Conservation (phyloP, 805 yeast genomes). For the Kazachstania viticola region DNA sequence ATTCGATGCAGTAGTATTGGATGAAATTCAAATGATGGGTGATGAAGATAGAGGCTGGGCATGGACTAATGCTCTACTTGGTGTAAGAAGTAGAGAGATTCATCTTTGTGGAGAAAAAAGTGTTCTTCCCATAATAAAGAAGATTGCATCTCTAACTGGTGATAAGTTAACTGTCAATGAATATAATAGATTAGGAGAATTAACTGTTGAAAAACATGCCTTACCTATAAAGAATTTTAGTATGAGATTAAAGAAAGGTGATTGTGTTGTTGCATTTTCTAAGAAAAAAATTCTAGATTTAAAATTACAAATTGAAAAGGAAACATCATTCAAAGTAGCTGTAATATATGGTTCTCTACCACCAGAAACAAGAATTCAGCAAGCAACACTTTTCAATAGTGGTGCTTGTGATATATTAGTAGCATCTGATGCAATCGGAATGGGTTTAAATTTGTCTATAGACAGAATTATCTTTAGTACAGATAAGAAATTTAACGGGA, state of each 20-base stretch:
- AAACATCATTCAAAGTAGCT: constrained; percentile 59
- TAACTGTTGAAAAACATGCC: constrained; percentile 40
- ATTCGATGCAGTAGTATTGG: constrained; percentile 82
- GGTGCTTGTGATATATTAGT: constrained; percentile 74
- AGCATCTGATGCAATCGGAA: constrained; percentile 95
- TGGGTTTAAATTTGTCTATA: constrained; percentile 87
- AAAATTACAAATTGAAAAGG: constrained; percentile 57
- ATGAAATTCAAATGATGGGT: constrained; percentile 91
- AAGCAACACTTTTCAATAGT: constrained; percentile 68
- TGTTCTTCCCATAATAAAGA: constrained; percentile 54
- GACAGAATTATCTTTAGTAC: constrained; percentile 68
- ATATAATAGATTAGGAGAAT: constrained; percentile 66
- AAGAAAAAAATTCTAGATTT: constrained; percentile 58
- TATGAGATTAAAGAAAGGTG: constrained; percentile 43
- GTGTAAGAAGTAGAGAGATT: constrained; percentile 73
- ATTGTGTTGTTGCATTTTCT: constrained; percentile 82
- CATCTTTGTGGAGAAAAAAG: constrained; percentile 93
- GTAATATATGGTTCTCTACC: constrained; percentile 94
- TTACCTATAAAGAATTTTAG: constrained; percentile 14
- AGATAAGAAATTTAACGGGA: constrained; percentile 61
- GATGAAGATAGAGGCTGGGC: constrained; percentile 79
- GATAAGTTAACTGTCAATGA: constrained; percentile 62
- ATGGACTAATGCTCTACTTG: constrained; percentile 86
- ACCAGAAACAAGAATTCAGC: constrained; percentile 82
- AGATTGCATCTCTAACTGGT: constrained; percentile 58